A percentile compares a stretch with the other conserved stretches of the same genome.
These are phyloP conservation scores for Diaporthe vaccinii DNA, from an alignment of 2,329 filamentous ascomycete genomes.

Conservation along the genomic window DNA sequence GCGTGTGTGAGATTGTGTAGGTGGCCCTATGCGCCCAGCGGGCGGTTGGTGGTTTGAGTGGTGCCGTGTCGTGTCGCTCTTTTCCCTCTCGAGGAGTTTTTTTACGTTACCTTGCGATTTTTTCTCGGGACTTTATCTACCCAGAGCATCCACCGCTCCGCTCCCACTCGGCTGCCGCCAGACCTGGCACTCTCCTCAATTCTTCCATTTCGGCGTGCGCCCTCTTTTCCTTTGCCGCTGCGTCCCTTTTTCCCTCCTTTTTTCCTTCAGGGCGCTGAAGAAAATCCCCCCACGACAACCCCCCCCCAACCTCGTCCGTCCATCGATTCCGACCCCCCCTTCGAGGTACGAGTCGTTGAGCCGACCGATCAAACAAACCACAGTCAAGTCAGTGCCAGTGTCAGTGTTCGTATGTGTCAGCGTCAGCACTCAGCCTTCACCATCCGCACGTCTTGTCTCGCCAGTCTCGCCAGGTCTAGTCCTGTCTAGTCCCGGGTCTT, in stretches of 20 bases:
- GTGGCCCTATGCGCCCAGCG: constrained; percentile 27
- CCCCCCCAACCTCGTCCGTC: constrained; percentile 15
- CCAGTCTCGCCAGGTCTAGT: constrained; percentile 11
- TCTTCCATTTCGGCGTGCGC: constrained; percentile 29
- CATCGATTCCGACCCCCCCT: constrained; percentile 6
- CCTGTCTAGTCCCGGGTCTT: not conserved
- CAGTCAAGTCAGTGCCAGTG: constrained; percentile 18
- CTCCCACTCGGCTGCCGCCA: constrained; percentile 33
- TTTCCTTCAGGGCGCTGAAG: constrained; percentile 34
- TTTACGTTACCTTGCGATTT: constrained; percentile 37
- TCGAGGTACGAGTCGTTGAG: constrained; percentile 32
- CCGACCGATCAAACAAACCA: constrained; percentile 32
- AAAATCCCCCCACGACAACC: constrained; percentile 25
- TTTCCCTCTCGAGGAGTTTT: constrained; percentile 34
- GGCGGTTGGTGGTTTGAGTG: constrained; percentile 28
- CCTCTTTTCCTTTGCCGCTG: constrained; percentile 30
- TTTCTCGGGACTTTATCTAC: constrained; percentile 38
- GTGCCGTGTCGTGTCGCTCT: constrained; percentile 29
- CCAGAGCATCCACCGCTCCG: constrained; percentile 37
- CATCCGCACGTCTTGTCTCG: constrained; percentile 10
- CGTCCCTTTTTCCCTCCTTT: constrained; percentile 28
- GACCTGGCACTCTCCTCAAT: constrained; percentile 24
- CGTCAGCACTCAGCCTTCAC: constrained; percentile 20
- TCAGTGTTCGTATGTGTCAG: constrained; percentile 24
- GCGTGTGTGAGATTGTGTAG: constrained; percentile 7